These are phyloP conservation scores for Blastocladiella emersonii DNA, from an alignment of 371 early-diverging fungal species.

Conservation along the genomic window DNA sequence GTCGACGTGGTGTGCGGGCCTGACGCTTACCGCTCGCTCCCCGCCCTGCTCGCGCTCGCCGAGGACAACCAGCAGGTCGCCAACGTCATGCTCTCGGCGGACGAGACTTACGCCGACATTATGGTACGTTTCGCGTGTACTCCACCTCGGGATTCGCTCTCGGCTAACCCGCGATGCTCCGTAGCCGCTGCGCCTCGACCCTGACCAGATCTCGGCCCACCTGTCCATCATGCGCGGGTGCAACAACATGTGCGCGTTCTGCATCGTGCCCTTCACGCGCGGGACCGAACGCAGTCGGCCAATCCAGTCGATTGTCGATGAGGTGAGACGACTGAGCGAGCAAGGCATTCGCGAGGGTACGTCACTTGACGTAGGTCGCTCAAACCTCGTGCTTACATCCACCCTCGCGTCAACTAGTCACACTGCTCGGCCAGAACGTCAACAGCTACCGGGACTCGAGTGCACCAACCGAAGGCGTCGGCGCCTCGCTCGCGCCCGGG, in stretches of 20 bases:
- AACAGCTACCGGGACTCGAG: slow-evolving; percentile 63
- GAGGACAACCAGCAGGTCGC: slow-evolving; percentile 50
- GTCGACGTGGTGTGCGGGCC: slow-evolving; percentile 72
- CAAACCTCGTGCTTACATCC: too few relatives aligned
- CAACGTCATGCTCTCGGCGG: slow-evolving; percentile 67
- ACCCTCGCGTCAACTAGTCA: slow-evolving; percentile 23
- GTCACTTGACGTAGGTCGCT: neutral
- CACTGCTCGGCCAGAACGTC: slow-evolving; percentile 67
- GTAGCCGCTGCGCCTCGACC: slow-evolving; percentile 46
- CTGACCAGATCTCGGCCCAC: slow-evolving; percentile 43
- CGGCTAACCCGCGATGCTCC: too few relatives aligned
- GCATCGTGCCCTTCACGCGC: slow-evolving; percentile 25
- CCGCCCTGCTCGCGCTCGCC: slow-evolving; percentile 49
- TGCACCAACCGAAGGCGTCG: slow-evolving; percentile 26
- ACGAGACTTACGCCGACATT: slow-evolving; percentile 70
- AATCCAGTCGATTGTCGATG: slow-evolving; percentile 53
- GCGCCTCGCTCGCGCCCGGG: slow-evolving; percentile 31
- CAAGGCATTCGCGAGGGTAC: slow-evolving; percentile 55
- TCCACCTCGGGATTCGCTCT: too few relatives aligned
- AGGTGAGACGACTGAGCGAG: slow-evolving; percentile 43
- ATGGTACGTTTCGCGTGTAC: slow-evolving; percentile 14
- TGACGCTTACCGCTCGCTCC: slow-evolving; percentile 61
- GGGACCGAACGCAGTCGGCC: slow-evolving; percentile 57
- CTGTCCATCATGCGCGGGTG: slow-evolving; percentile 68
- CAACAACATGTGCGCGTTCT: slow-evolving; percentile 72